Evolutionary conservation across 805 yeast genomes (phyloP).

Genomic region (Scheffersomyces stipitis): DNA sequence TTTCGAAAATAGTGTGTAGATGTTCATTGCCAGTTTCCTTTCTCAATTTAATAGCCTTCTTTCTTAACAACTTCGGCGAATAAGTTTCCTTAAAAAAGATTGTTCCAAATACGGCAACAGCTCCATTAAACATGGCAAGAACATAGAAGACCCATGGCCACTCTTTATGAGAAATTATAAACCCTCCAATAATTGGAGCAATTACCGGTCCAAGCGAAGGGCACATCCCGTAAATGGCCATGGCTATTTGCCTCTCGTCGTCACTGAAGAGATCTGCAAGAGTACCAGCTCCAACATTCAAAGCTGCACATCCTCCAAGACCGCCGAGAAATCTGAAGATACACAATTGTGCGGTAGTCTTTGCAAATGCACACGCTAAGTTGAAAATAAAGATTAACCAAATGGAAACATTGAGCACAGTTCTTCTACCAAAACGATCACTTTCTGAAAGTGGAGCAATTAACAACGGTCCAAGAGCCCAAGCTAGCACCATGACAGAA

Average conservation of each 20-base stretch:
- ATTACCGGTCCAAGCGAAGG: slow-evolving; percentile 40
- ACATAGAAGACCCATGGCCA: slow-evolving; percentile 42
- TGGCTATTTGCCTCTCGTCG: slow-evolving; percentile 28
- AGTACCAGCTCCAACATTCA: slow-evolving; percentile 41
- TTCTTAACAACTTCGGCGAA: slow-evolving; percentile 31
- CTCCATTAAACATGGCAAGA: slow-evolving; percentile 34
- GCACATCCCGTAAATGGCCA: slow-evolving; percentile 37
- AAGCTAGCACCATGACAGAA: slow-evolving; percentile 37
- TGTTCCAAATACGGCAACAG: slow-evolving; percentile 30
- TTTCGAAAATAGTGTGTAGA: slow-evolving; percentile 38
- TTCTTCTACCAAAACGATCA: slow-evolving; percentile 35
- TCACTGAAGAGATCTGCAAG: slow-evolving; percentile 38
- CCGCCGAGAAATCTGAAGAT: slow-evolving; percentile 37
- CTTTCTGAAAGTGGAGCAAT: slow-evolving; percentile 41
- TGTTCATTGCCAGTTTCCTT: slow-evolving; percentile 35
- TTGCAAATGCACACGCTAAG: slow-evolving; percentile 36
- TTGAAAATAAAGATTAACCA: slow-evolving; percentile 37
- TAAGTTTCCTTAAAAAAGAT: slow-evolving; percentile 35
- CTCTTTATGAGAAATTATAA: slow-evolving; percentile 26
- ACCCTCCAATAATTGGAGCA: slow-evolving; percentile 39
- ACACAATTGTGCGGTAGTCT: slow-evolving; percentile 32
- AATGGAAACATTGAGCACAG: slow-evolving; percentile 31
- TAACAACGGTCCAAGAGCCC: slow-evolving; percentile 41
- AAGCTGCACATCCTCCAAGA: slow-evolving; percentile 36
- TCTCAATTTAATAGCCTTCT: slow-evolving; percentile 27